Percentiles rank a stretch among this genome's conserved stretches.
phyloP scores from a whole-genome alignment of 352 stramenopile genomes.

The Phytophthora niederhauseri region DNA sequence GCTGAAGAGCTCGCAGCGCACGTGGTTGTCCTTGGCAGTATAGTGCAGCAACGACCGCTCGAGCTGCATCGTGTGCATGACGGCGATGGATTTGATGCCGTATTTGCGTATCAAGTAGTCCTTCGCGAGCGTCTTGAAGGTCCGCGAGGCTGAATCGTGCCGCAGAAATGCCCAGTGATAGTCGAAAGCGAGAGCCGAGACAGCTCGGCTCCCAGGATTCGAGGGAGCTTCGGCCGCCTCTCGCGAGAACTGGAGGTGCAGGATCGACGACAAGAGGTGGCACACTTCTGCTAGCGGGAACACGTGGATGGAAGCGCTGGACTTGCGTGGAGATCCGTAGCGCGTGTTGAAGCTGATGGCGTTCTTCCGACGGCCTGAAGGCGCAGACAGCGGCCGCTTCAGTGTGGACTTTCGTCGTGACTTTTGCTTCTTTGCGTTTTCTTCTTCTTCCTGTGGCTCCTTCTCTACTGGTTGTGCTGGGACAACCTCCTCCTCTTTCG shows the following conservation, averaged over 20 bases:
- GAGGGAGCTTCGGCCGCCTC: slow-evolving; percentile 38
- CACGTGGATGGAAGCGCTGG: slow-evolving; percentile 42
- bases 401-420: slow-evolving; percentile 35
- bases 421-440: slow-evolving; percentile 27
- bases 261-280: slow-evolving; percentile 58
- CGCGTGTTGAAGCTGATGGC: slow-evolving; percentile 49
- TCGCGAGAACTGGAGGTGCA: slow-evolving; percentile 69
- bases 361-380: slow-evolving; percentile 46
- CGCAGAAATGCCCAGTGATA: slow-evolving; percentile 48
- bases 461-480: not conserved
- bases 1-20: slow-evolving; percentile 64
- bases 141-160: slow-evolving; percentile 20
- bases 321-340: slow-evolving; percentile 37
- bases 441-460: slow-evolving; percentile 20
- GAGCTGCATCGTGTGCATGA: slow-evolving; percentile 72
- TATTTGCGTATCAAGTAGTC: slow-evolving; percentile 74
- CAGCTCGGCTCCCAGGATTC: slow-evolving; percentile 5
- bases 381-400: slow-evolving; percentile 37
- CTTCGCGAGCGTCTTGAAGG: slow-evolving; percentile 66
- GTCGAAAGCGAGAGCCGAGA: slow-evolving; percentile 34
- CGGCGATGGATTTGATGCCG: slow-evolving; percentile 74
- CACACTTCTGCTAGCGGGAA: slow-evolving; percentile 68
- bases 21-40: slow-evolving; percentile 45
- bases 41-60: slow-evolving; percentile 73
- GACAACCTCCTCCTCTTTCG: slow-evolving; percentile 17